These are phyloP conservation scores for Strigomonas culicis DNA, from an alignment of 208 protist genomes.

Conservation along the genomic window DNA sequence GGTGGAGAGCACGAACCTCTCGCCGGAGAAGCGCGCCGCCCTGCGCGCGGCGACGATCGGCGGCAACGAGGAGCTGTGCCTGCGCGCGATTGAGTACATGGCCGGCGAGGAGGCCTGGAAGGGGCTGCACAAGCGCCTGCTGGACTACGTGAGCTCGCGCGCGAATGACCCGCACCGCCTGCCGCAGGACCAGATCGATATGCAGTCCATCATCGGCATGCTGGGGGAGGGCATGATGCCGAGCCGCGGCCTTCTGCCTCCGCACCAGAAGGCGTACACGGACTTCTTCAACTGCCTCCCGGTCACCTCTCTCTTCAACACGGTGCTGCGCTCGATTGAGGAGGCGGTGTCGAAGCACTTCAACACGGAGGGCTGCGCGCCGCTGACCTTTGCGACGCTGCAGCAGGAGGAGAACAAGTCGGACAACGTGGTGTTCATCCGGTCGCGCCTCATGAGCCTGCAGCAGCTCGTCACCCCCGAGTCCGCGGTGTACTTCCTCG, in stretches of 20 bases:
- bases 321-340: slow-evolving; percentile 58
- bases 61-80: slow-evolving; percentile 67
- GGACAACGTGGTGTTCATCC: background rate
- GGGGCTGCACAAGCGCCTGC: slow-evolving; percentile 40
- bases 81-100: slow-evolving; percentile 76
- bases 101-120: slow-evolving; percentile 91
- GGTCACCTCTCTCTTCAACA: slow-evolving; percentile 63
- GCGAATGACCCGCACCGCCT: slow-evolving; percentile 24
- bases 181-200: slow-evolving; percentile 51
- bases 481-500: slow-evolving; percentile 56
- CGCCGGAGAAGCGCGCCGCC: too few relatives aligned
- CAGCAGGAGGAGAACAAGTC: slow-evolving; percentile 12
- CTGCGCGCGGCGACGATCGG: slow-evolving; percentile 17
- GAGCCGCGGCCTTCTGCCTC: slow-evolving; percentile 66
- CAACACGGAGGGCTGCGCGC: slow-evolving; percentile 43
- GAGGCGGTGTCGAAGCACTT: slow-evolving; percentile 65
- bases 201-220: slow-evolving; percentile 41
- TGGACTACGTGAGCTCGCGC: slow-evolving; percentile 11
- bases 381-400: background rate
- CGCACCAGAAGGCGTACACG: slow-evolving; percentile 91
- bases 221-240: slow-evolving; percentile 92
- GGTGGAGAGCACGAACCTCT: slow-evolving; percentile 7
- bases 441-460: background rate
- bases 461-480: slow-evolving; percentile 48
- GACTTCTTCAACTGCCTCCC: slow-evolving; percentile 91